These are phyloP conservation scores for Jackrogersella minutella DNA, from an alignment of 495 filamentous ascomycete genomes.

Conservation along the genomic window DNA sequence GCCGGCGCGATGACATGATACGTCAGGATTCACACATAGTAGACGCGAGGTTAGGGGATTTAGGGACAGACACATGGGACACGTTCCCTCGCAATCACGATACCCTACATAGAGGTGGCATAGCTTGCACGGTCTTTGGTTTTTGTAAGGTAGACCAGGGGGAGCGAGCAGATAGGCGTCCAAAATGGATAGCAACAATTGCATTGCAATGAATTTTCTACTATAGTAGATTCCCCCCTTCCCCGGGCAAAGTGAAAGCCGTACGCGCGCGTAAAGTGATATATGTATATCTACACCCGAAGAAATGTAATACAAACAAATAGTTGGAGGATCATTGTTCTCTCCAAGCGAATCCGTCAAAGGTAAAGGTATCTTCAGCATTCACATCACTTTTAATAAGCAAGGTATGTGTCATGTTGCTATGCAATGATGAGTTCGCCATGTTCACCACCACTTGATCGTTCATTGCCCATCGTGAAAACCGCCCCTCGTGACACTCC, in stretches of 20 bases:
- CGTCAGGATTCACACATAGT: background rate
- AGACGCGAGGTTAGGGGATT: background rate
- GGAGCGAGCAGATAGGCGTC: too few relatives aligned
- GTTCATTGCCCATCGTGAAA: slow-evolving; percentile 32
- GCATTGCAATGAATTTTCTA: background rate
- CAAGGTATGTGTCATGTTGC: too few relatives aligned
- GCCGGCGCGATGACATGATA: background rate
- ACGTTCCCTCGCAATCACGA: slow-evolving; percentile 1
- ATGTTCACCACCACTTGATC: too few relatives aligned
- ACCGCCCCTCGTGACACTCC: slow-evolving; percentile 28
- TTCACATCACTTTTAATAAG: background rate
- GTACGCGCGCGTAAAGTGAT: background rate
- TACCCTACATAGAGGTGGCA: slow-evolving; percentile 16
- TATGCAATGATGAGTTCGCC: too few relatives aligned
- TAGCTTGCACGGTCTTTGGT: slow-evolving; percentile 1
- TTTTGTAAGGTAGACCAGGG: background rate
- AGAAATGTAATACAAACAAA: slow-evolving; percentile 26
- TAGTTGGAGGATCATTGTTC: background rate
- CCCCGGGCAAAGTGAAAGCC: slow-evolving; percentile 15
- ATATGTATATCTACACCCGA: slow-evolving; percentile 25
- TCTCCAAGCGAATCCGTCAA: slow-evolving; percentile 29
- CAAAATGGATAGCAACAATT: slow-evolving; percentile 16
- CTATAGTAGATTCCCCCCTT: too few relatives aligned
- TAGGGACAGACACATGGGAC: background rate
- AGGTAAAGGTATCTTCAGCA: slow-evolving; percentile 31